phyloP scores from a whole-genome alignment of 2,329 filamentous ascomycete genomes.

The Escovopsis weberi region DNA sequence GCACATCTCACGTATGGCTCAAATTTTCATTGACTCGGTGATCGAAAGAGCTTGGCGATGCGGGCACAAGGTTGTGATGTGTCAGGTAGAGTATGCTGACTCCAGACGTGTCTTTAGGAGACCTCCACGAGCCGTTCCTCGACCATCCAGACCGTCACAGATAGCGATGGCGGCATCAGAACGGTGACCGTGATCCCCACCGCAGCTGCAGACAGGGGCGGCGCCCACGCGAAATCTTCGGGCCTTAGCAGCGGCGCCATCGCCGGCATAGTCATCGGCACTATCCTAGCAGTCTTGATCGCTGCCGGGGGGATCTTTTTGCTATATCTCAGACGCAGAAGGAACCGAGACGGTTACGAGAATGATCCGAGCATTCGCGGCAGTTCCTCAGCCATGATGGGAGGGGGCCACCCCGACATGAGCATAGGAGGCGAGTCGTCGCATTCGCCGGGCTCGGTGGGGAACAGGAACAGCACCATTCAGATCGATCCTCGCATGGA shows the following conservation, averaged over 20 bases:
- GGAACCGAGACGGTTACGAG: constrained; percentile 28
- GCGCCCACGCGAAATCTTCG: constrained; percentile 8
- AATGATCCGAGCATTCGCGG: constrained; percentile 33
- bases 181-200: constrained; percentile 39
- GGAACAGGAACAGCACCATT: constrained; percentile 37
- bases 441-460: constrained; percentile 21
- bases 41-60: not conserved
- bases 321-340: constrained; percentile 30
- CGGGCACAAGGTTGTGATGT: not conserved
- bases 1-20: constrained; percentile 25
- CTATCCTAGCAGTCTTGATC: constrained; percentile 29
- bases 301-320: constrained; percentile 24
- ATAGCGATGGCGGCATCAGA: constrained; percentile 31
- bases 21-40: constrained; percentile 6
- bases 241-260: constrained; percentile 31
- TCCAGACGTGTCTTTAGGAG: too few relatives aligned
- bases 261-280: constrained; percentile 38
- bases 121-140: constrained; percentile 10
- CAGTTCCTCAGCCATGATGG: constrained; percentile 34
- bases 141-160: constrained; percentile 38
- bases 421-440: constrained; percentile 14
- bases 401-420: constrained; percentile 30
- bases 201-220: constrained; percentile 8
- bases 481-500: constrained; percentile 50
- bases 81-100: too few relatives aligned